phyloP scores from a whole-genome alignment of 345 rosid genomes.

The Euphorbia peplus region DNA sequence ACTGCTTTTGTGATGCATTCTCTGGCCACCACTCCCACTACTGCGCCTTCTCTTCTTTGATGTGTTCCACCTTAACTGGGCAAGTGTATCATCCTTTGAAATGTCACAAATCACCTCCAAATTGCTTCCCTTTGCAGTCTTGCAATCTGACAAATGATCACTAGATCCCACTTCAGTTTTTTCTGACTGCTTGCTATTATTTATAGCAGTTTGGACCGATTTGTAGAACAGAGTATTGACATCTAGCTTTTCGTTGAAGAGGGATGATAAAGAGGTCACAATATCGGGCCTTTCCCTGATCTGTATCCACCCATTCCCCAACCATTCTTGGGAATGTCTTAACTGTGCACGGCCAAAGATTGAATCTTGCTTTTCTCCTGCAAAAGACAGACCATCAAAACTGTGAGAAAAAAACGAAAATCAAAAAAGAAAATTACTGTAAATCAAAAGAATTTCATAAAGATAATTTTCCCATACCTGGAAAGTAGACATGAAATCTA shows the following conservation, averaged over 20 bases:
- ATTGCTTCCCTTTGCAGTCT: constrained; percentile 18
- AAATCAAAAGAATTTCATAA: neutral
- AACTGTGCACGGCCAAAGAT: constrained; percentile 39
- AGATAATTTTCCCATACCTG: constrained; percentile 52
- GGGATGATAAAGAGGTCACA: constrained; percentile 26
- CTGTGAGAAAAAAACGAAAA: neutral
- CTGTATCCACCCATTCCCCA: constrained; percentile 52
- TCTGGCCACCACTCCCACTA: constrained; percentile 28
- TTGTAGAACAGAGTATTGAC: constrained; percentile 22
- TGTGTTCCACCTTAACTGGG: constrained; percentile 61
- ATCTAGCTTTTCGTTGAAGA: constrained; percentile 28
- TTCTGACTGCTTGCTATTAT: constrained; percentile 14
- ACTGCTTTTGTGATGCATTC: constrained; percentile 17
- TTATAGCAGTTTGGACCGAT: constrained; percentile 21
- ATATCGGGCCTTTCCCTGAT: constrained; percentile 45
- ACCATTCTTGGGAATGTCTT: constrained; percentile 71
- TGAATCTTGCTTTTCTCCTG: constrained; percentile 64
- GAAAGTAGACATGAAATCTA: constrained; percentile 54
- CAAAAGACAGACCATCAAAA: constrained; percentile 5
- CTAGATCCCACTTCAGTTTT: constrained; percentile 21
- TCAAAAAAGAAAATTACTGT: neutral
- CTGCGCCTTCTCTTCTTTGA: constrained; percentile 53
- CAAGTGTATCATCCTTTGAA: constrained; percentile 48
- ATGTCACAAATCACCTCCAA: constrained; percentile 43
- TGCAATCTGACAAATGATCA: constrained; percentile 20